phyloP scores from a whole-genome alignment of 352 stramenopile genomes.

The Globisporangium apiculatum region DNA sequence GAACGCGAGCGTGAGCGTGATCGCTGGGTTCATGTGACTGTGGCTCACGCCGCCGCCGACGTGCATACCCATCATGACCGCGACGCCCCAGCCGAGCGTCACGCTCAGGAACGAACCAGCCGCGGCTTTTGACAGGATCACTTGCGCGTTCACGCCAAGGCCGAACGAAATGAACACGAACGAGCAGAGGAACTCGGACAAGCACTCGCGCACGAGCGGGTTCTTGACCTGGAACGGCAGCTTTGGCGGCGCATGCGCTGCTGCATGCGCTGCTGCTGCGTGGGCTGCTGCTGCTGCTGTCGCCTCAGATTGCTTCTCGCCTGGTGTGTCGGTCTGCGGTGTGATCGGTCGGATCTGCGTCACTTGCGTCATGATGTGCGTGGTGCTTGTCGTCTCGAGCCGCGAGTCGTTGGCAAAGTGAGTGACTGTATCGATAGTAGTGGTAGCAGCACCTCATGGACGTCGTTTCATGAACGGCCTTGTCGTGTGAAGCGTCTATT shows the following conservation, averaged over 20 bases:
- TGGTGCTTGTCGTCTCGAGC: background rate
- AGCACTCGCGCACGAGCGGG: constrained; percentile 25
- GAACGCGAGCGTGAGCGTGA: constrained; percentile 22
- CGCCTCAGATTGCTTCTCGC: background rate
- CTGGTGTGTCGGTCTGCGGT: background rate
- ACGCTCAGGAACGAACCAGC: constrained; percentile 19
- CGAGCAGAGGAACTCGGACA: constrained; percentile 31
- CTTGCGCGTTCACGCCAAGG: constrained; percentile 21
- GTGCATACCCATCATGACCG: constrained; percentile 34
- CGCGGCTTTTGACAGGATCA: constrained; percentile 13
- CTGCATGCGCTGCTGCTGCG: too few species aligned
- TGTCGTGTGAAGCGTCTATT: too few species aligned
- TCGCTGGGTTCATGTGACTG: constrained; percentile 29
- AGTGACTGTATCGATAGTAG: background rate
- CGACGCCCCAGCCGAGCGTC: constrained; percentile 32
- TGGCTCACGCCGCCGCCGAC: constrained; percentile 27
- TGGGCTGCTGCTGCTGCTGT: background rate
- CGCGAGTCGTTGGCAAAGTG: too few species aligned
- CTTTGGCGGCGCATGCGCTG: constrained; percentile 1
- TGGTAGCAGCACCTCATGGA: background rate
- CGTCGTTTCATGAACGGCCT: background rate
- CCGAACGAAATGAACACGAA: constrained; percentile 26
- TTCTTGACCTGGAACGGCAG: constrained; percentile 19
- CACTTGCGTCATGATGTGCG: constrained; percentile 1
- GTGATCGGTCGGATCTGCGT: constrained; percentile 4